These are phyloP conservation scores for Cladosporium sp. DNA, from an alignment of 2,329 filamentous ascomycete species.

Conservation along the genomic window DNA sequence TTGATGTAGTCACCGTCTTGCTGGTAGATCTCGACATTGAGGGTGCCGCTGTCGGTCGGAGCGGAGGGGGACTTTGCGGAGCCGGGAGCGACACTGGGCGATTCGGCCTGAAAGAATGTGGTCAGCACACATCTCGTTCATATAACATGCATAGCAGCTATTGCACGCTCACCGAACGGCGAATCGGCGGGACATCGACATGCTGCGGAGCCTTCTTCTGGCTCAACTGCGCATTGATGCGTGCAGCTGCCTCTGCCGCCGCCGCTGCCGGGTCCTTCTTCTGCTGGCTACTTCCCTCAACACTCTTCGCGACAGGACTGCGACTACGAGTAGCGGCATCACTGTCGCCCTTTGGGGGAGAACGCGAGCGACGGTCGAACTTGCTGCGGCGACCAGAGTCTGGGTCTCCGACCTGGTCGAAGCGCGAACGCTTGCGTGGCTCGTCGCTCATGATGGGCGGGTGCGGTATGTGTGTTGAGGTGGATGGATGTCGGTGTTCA, in stretches of 20 bases:
- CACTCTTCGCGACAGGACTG: constrained; percentile 62
- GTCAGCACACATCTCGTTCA: constrained; percentile 11
- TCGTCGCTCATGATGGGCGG: constrained; percentile 63
- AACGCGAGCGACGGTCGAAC: constrained; percentile 89
- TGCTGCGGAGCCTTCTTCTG: constrained; percentile 82
- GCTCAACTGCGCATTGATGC: constrained; percentile 45
- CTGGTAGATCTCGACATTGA: constrained; percentile 87
- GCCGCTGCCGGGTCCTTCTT: constrained; percentile 48
- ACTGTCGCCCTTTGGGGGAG: constrained; percentile 61
- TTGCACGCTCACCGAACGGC: constrained; percentile 17
- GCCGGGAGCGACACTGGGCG: constrained; percentile 42
- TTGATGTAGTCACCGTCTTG: constrained; percentile 97
- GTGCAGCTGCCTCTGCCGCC: constrained; percentile 70
- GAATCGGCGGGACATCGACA: constrained; percentile 80
- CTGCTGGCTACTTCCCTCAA: constrained; percentile 43
- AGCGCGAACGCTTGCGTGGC: constrained; percentile 84
- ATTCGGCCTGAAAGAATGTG: constrained; percentile 17
- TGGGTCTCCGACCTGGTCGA: constrained; percentile 77
- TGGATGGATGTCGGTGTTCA: too few species aligned
- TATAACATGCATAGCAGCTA: too few species aligned
- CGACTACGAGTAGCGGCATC: constrained; percentile 67
- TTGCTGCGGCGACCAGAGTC: constrained; percentile 67
- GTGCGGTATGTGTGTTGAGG: not conserved
- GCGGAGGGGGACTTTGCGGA: constrained; percentile 49
- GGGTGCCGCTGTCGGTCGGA: constrained; percentile 43